Conservation (phyloP, 306 rosid species). For the Corylus heterophylla region DNA sequence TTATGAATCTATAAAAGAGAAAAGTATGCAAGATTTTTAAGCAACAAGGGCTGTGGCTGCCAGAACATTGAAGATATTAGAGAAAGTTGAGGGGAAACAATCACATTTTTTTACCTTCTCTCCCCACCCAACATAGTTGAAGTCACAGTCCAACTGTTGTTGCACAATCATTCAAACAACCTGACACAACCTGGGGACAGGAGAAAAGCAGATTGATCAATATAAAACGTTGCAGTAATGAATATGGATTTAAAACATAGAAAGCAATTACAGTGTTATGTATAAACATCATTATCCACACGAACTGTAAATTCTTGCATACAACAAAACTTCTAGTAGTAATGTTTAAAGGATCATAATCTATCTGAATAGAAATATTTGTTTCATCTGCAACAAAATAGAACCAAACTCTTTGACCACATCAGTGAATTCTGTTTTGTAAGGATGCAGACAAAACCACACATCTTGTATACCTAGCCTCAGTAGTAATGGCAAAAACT, state of each 20-base stretch:
- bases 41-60: not conserved
- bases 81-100: constrained; percentile 13
- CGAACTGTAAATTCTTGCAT: not conserved
- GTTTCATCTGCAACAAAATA: too few species aligned
- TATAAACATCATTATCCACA: not conserved
- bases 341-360: too few species aligned
- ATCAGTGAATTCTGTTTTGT: too few species aligned
- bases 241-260: not conserved
- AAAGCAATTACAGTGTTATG: not conserved
- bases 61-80: not conserved
- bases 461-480: too few species aligned
- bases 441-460: too few species aligned
- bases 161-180: constrained; percentile 75
- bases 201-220: constrained; percentile 14
- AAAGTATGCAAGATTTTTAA: not conserved
- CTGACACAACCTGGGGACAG: constrained; percentile 45
- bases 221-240: constrained; percentile 6
- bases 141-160: constrained; percentile 53
- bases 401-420: too few species aligned
- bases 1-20: not conserved
- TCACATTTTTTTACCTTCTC: constrained; percentile 57
- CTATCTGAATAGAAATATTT: too few species aligned
- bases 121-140: constrained; percentile 88
- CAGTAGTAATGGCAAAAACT: too few species aligned
- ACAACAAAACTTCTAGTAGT: too few species aligned